Conservation (phyloP, 805 yeast genomes). For the Spathaspora gorwiae region DNA sequence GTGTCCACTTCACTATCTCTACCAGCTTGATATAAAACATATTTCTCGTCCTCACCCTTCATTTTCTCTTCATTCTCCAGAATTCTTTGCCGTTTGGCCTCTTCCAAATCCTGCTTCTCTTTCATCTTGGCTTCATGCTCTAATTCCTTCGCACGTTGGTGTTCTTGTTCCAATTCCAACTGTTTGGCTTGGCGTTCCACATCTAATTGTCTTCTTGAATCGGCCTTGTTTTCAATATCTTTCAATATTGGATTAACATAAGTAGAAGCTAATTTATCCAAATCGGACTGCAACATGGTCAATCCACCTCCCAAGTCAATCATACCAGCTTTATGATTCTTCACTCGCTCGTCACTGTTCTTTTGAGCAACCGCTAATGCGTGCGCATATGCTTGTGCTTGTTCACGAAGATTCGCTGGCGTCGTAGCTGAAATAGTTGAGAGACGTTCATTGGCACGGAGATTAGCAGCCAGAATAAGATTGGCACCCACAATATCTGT, state of each 20-base stretch:
- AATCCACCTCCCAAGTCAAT: conserved; percentile 87
- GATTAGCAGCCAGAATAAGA: conserved; percentile 45
- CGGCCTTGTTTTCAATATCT: conserved; percentile 68
- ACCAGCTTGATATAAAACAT: conserved; percentile 23
- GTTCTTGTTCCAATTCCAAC: conserved; percentile 29
- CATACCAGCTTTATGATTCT: conserved; percentile 45
- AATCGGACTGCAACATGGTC: conserved; percentile 66
- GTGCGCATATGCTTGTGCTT: conserved; percentile 57
- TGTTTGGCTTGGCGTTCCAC: conserved; percentile 28
- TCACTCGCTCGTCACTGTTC: conserved; percentile 53
- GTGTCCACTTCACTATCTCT: conserved; percentile 27
- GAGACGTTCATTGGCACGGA: conserved; percentile 42
- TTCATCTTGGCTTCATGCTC: conserved; percentile 25
- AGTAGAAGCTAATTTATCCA: conserved; percentile 72
- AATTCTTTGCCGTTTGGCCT: conserved; percentile 32
- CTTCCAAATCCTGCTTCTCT: conserved; percentile 31
- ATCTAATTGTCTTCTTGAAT: conserved; percentile 55
- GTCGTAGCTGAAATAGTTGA: conserved; percentile 23
- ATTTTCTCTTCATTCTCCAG: conserved; percentile 29
- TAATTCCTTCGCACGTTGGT: conserved; percentile 27
- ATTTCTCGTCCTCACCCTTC: conserved; percentile 24
- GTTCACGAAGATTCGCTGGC: conserved; percentile 34
- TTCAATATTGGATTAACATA: conserved; percentile 79
- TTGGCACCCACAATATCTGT: conserved; percentile 43
- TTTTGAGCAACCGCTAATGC: conserved; percentile 78